Evolutionary conservation across 73 alveolate genomes (phyloP), one percentile per base, ranked within the genome.

Genomic region (Halteria grandinella): DNA sequence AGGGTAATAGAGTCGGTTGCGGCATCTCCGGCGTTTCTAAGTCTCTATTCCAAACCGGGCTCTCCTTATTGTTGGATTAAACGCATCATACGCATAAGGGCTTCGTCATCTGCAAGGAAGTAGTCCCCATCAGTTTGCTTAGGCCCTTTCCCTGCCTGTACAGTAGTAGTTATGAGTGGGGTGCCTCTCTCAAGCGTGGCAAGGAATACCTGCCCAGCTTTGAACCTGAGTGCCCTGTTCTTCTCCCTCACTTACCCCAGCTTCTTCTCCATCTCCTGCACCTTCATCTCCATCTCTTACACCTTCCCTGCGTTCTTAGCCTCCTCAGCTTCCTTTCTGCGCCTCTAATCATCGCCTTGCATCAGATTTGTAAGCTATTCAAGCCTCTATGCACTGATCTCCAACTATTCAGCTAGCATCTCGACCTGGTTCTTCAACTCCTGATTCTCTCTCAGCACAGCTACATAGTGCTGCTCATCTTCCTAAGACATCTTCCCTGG

Each of bases 101-200:
- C 63, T 8, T 41, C 80, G 29, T 66, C 80, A 44, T 66, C 80
- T 31, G 43, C 64, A 1, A 66, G 53, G 52, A 45, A 66, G 32
- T 66, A 66, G 17, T 66, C 80, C 8, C 69, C 80, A 1, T 66
- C 80, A n/a, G n/a, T n/a, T n/a, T n/a, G n/a, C n/a, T n/a, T n/a
- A n/a, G n/a, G n/a, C 34, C 77, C 77, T 37, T 66, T 66, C 49
- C 47, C 47, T 2, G 33, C 52, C 28, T 45, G 24, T 14, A 59
- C 39, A 45, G 52, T 34, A 21, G 43, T 66, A 3, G 29, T 51
- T 23, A 12, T 32, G 24, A 14, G 36, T 29, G n/a, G 23, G 18
- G 69, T 53, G 5, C 80, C 66, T 44, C 47, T 66, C 50, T 66
- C 80, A 5, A 66, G 25, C 7, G 80, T 44, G 1, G 31, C 8